phyloP scores from a whole-genome alignment of 169 alveolate species.

The Plasmodium vivax region DNA sequence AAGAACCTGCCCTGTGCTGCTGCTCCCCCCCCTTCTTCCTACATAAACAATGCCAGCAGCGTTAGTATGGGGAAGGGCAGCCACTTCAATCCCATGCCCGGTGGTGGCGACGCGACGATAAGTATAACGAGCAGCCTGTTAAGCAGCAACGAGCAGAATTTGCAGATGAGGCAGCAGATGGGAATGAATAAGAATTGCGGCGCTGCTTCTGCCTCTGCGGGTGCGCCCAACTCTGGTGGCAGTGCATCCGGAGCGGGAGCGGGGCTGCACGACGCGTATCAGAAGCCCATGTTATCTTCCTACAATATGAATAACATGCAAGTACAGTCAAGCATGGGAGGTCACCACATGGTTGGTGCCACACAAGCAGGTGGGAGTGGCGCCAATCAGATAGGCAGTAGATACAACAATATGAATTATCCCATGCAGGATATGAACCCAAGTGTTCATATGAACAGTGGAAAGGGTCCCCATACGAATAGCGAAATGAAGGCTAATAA shows the following conservation, averaged over 20 bases:
- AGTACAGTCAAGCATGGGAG: not conserved
- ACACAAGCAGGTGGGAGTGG: not conserved
- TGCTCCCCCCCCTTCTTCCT: not conserved
- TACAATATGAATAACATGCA: constrained; percentile 24
- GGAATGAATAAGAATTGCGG: constrained; percentile 57
- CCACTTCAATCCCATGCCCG: not conserved
- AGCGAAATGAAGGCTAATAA: constrained; percentile 15
- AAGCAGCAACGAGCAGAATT: constrained; percentile 34
- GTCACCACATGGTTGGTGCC: not conserved
- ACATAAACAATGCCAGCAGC: constrained; percentile 1
- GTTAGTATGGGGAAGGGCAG: not conserved
- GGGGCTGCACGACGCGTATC: constrained; percentile 30
- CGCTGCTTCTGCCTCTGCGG: not conserved
- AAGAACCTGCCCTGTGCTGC: not conserved
- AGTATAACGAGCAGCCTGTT: constrained; percentile 60
- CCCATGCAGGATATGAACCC: constrained; percentile 47
- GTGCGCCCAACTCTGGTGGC: not conserved
- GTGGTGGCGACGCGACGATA: constrained; percentile 8
- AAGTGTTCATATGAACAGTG: constrained; percentile 19
- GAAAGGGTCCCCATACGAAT: not conserved
- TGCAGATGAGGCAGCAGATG: constrained; percentile 30
- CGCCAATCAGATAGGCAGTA: constrained; percentile 10
- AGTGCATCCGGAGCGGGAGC: not conserved
- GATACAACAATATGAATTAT: constrained; percentile 46
- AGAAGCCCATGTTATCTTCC: constrained; percentile 30